Conservation (phyloP, 805 yeast genomes). For the Metschnikowia lochheadii region DNA sequence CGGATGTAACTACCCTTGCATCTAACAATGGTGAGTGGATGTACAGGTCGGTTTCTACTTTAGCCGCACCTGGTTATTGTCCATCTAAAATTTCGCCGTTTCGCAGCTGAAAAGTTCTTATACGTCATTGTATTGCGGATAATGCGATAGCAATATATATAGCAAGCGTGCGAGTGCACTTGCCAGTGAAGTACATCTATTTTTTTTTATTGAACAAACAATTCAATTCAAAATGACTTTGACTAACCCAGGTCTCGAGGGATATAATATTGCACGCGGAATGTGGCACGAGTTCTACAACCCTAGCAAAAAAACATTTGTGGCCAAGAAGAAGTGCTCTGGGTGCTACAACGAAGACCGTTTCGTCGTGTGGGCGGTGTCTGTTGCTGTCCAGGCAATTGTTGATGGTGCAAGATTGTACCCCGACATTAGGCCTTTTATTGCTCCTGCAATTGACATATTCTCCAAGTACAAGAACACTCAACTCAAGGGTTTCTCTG, state of each 20-base stretch:
- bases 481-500: slow-evolving; percentile 55
- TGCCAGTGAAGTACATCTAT: too few species aligned
- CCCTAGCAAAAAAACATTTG: slow-evolving; percentile 31
- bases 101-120: background rate
- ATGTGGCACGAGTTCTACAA: slow-evolving; percentile 44
- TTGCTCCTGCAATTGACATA: slow-evolving; percentile 48
- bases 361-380: slow-evolving; percentile 65
- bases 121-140: slow-evolving; percentile 1
- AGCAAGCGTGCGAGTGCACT: background rate
- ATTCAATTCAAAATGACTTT: slow-evolving; percentile 20
- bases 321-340: slow-evolving; percentile 32
- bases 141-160: background rate
- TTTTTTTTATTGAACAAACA: too few species aligned
- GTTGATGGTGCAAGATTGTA: slow-evolving; percentile 59
- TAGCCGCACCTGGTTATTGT: background rate
- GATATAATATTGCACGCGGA: slow-evolving; percentile 29
- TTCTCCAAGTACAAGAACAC: slow-evolving; percentile 51
- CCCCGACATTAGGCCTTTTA: slow-evolving; percentile 48
- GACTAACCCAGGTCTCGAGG: slow-evolving; percentile 35
- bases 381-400: slow-evolving; percentile 62
- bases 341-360: slow-evolving; percentile 49
- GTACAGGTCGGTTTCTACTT: background rate
- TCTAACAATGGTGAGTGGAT: too few species aligned
- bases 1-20: too few species aligned
- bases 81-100: background rate